Evolutionary conservation across 2,329 filamentous ascomycete genomes (phyloP).

Genomic region (Aspergillus brasiliensis): DNA sequence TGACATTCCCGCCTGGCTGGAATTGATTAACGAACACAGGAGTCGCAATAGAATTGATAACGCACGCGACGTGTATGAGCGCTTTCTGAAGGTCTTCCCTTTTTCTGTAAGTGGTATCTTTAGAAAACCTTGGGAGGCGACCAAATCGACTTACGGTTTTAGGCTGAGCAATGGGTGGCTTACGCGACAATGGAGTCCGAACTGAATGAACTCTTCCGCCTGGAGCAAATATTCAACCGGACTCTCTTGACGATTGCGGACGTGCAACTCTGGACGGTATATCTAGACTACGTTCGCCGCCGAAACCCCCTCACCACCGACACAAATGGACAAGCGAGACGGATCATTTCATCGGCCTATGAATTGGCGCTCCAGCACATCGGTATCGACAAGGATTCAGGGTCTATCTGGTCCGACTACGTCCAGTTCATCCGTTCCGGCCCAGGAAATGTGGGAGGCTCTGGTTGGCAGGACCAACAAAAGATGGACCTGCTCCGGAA

Average conservation of each 20-base stretch:
- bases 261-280: slow-evolving; percentile 86
- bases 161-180: slow-evolving; percentile 90
- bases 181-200: slow-evolving; percentile 90
- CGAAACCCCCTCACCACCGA: slow-evolving; percentile 86
- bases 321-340: slow-evolving; percentile 71
- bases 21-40: slow-evolving; percentile 81
- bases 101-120: slow-evolving; percentile 70
- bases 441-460: slow-evolving; percentile 82
- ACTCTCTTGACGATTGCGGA: slow-evolving; percentile 78
- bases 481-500: slow-evolving; percentile 95
- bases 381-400: slow-evolving; percentile 87
- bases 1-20: slow-evolving; percentile 88
- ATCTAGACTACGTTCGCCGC: slow-evolving; percentile 92
- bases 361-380: slow-evolving; percentile 89
- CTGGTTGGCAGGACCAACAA: slow-evolving; percentile 92
- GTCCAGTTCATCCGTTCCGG: slow-evolving; percentile 88
- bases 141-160: slow-evolving; percentile 35
- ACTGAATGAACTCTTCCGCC: slow-evolving; percentile 75
- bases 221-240: slow-evolving; percentile 81
- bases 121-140: background rate
- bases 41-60: slow-evolving; percentile 80
- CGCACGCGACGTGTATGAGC: slow-evolving; percentile 76
- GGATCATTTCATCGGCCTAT: slow-evolving; percentile 81
- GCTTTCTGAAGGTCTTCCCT: slow-evolving; percentile 86
- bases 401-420: slow-evolving; percentile 90